phyloP scores from a whole-genome alignment of 345 rosid genomes.

The Physaria fendleri region DNA sequence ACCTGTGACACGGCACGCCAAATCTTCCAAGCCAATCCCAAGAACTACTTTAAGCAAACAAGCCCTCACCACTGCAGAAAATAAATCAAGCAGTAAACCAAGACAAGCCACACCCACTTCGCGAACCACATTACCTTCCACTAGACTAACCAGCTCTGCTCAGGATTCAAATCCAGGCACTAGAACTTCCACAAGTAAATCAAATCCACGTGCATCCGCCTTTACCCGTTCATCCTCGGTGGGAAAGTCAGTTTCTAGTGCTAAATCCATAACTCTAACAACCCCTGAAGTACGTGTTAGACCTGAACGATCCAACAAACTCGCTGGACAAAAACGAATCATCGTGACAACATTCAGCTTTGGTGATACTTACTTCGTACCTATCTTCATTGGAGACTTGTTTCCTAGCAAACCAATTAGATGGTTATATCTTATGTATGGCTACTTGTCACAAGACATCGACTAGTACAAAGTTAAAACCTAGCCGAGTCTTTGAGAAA shows the following conservation, averaged over 20 bases:
- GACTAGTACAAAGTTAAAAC: not conserved
- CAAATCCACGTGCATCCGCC: slow-evolving; percentile 32
- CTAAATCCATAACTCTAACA: slow-evolving; percentile 44
- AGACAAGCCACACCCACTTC: slow-evolving; percentile 68
- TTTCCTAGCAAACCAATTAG: not conserved
- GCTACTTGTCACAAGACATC: not conserved
- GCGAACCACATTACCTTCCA: slow-evolving; percentile 40
- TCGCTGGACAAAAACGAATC: slow-evolving; percentile 1
- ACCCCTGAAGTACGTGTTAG: slow-evolving; percentile 44
- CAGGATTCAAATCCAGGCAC: not conserved
- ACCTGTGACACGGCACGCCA: slow-evolving; percentile 32
- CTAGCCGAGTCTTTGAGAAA: not conserved
- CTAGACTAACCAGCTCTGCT: slow-evolving; percentile 15
- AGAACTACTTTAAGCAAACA: slow-evolving; percentile 35
- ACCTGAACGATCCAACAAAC: slow-evolving; percentile 11
- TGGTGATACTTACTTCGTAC: not conserved
- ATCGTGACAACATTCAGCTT: slow-evolving; percentile 2
- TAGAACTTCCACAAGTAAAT: slow-evolving; percentile 12
- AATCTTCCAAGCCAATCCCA: slow-evolving; percentile 34
- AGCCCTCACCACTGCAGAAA: slow-evolving; percentile 10
- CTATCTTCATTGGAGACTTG: not conserved
- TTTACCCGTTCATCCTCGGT: slow-evolving; percentile 44
- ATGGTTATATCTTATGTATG: not conserved
- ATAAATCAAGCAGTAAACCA: slow-evolving; percentile 33
- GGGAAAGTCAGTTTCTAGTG: slow-evolving; percentile 36